Evolutionary conservation across 116 monocot species (phyloP).

Genomic region (Trichopus zeylanicus): DNA sequence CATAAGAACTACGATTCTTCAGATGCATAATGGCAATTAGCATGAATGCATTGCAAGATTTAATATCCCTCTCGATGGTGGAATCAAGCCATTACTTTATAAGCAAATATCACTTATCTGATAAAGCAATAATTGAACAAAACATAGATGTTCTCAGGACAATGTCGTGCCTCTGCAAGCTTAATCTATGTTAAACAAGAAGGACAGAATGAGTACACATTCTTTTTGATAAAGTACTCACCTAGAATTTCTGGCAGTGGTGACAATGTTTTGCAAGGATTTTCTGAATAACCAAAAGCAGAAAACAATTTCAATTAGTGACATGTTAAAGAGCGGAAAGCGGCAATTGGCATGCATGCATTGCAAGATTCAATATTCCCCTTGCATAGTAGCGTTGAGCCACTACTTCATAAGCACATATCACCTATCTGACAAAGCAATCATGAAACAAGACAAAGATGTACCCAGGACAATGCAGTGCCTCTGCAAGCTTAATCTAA

Average conservation of each 20-base stretch:
- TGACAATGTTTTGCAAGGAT: neutral
- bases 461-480: neutral
- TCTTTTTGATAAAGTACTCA: neutral
- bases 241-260: neutral
- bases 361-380: neutral
- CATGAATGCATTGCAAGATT: neutral
- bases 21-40: too few relatives aligned
- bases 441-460: neutral
- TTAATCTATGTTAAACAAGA: neutral
- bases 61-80: neutral
- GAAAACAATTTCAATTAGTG: too few relatives aligned
- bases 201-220: neutral
- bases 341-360: too few relatives aligned
- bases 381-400: neutral
- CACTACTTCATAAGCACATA: neutral
- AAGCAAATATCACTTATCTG: neutral
- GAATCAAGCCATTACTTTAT: neutral
- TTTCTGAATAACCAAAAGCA: conserved; percentile 2
- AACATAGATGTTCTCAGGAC: neutral
- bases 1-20: neutral
- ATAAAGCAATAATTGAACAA: neutral
- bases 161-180: neutral
- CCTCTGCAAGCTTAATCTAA: neutral
- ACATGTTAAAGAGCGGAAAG: too few relatives aligned
- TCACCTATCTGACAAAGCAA: neutral